Conservation (phyloP, 208 protist genomes). For the Phytomonas sp. region DNA sequence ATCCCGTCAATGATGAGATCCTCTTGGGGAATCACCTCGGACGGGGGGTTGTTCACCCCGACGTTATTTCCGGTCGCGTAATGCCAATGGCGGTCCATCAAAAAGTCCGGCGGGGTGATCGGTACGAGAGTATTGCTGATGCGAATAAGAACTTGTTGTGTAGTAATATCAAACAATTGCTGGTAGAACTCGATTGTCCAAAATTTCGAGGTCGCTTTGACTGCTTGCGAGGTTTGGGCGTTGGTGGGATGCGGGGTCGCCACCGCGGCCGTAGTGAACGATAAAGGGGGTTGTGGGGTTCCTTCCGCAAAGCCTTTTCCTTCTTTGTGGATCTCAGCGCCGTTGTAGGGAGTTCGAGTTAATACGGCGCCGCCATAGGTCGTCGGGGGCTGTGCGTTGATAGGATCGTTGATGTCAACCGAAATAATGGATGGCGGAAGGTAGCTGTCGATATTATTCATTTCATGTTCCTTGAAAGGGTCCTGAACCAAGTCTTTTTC, state of each 20-base stretch:
- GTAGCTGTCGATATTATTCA: conserved; percentile 7
- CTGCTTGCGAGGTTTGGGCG: neutral
- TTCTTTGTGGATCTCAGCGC: conserved; percentile 6
- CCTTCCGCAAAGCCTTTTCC: conserved; percentile 4
- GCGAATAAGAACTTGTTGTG: conserved; percentile 66
- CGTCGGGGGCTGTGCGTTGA: conserved; percentile 3
- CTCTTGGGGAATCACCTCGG: conserved; percentile 18
- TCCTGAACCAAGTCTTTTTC: conserved; percentile 28
- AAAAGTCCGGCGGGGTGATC: conserved; percentile 69
- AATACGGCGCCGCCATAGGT: conserved; percentile 8
- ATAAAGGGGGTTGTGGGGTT: neutral
- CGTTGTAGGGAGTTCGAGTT: conserved; percentile 2
- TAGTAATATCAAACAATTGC: conserved; percentile 87
- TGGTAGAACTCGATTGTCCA: conserved; percentile 84
- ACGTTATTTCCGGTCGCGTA: conserved; percentile 11
- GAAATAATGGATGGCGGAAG: neutral
- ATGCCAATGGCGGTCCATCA: conserved; percentile 76
- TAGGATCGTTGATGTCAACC: conserved; percentile 5
- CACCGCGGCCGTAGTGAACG: conserved; percentile 8
- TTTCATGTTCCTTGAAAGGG: conserved; percentile 41
- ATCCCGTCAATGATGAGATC: conserved; percentile 26
- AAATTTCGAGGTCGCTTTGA: conserved; percentile 43
- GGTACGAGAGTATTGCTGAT: conserved; percentile 62
- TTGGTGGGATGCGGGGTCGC: neutral
- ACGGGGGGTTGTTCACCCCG: conserved; percentile 5